A percentile compares a stretch with the other conserved stretches of the same genome.
phyloP scores from a whole-genome alignment of 306 rosid species.

The Fragaria nilgerrensis region DNA sequence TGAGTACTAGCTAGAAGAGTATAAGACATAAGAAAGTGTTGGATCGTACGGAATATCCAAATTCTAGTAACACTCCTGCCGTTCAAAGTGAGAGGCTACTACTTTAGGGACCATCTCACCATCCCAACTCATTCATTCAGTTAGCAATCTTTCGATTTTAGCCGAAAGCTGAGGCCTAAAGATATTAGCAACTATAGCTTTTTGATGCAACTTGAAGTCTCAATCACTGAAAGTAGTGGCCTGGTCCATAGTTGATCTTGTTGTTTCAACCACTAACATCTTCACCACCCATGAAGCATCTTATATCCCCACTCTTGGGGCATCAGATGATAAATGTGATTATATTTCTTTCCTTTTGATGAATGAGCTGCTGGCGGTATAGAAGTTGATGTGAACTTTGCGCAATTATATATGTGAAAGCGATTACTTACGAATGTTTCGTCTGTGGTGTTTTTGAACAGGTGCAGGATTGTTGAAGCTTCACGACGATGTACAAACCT shows the following conservation, averaged over 20 bases:
- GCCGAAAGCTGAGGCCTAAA: slow-evolving; percentile 27
- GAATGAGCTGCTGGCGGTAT: neutral
- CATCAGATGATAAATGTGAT: slow-evolving; percentile 6
- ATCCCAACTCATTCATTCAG: neutral
- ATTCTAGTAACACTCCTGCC: neutral
- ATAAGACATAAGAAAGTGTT: neutral
- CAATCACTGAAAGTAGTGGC: slow-evolving; percentile 21
- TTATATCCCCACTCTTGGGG: neutral
- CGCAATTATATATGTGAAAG: neutral
- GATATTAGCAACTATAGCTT: slow-evolving; percentile 36
- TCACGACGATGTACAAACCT: slow-evolving; percentile 68
- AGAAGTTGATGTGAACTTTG: neutral
- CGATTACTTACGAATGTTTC: neutral
- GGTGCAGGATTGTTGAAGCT: slow-evolving; percentile 74
- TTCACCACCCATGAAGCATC: neutral
- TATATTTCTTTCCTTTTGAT: neutral
- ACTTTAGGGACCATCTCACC: slow-evolving; percentile 10
- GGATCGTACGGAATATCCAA: slow-evolving; percentile 2
- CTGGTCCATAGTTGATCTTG: slow-evolving; percentile 10
- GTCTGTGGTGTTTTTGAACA: slow-evolving; percentile 15
- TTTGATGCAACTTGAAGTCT: slow-evolving; percentile 39
- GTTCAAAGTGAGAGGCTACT: neutral
- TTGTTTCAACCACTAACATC: slow-evolving; percentile 2
- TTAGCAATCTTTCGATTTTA: slow-evolving; percentile 23
- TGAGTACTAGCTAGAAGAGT: neutral